Evolutionary conservation across 139 green algal genomes (phyloP), one percentile per base, ranked within the genome.

Genomic region (Edaphochlamys debaryana): DNA sequence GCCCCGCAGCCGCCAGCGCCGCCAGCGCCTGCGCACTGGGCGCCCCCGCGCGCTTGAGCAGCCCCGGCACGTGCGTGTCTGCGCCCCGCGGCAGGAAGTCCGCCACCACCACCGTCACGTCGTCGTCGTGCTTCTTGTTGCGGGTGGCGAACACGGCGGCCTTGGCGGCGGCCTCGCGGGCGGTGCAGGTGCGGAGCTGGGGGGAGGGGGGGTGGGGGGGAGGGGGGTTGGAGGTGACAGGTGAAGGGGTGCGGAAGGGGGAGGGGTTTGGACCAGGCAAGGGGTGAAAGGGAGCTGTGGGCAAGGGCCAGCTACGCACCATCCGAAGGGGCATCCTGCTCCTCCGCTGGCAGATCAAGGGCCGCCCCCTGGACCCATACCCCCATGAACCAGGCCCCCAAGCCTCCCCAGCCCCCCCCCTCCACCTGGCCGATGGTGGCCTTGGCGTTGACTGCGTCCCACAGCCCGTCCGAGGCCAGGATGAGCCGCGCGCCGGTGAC

Each of bases 401-500:
- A n/a, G n/a, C n/a, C n/a, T n/a, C n/a, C 38, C 36, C 38, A 58
- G 76, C 30, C 7, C 34, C 20, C 30, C 60, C 19, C 1, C 30
- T 74, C 2, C 71, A 90, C 85, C 82, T 88, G 73, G 23, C 84
- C 73, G 20, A 91, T 88, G 34, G 91, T 79, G 23, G 88, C 90
- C 87, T 98, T 98, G 36, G 89, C 84, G 69, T 86, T 81, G 29
- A 96, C 70, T 2, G 92, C 92, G 79, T 99, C 96, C 96, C 96
- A 99, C 80, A 99, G 86, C 9, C 96, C 96, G 85, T 99, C 96
- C 38, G 88, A 95, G 30, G 94, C 96, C 8, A 99, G 91, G 80
- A 98, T 92, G 64, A 99, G 86, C 25, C 96, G 92, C 0, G 74
- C 95, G n/a, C 96, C 96, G 3, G 66, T 82, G 70, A 75, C 68